Base-by-base conservation (phyloP, 163 green algal species). In the Prototheca cutis region DNA sequence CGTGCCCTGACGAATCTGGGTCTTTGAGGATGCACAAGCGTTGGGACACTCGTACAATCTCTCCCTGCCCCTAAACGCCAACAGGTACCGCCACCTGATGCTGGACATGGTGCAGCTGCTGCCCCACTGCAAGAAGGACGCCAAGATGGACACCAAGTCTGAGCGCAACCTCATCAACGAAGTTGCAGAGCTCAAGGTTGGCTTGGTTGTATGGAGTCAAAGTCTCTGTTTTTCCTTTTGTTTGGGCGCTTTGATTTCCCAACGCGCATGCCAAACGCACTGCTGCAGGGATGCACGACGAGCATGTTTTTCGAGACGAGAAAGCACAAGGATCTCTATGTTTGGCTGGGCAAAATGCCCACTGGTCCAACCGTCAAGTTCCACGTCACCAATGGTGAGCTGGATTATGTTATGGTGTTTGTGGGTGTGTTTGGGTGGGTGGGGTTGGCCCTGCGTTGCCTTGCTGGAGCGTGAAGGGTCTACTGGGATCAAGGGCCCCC, bases 71-170 rank as follows among this genome's bases (percentile, higher is more conserved):
- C n/a, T n/a, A n/a, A n/a, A n/a, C n/a, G n/a, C n/a, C n/a, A n/a
- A 24, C 71, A 91, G 88, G 65, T 89, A 75, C 49, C 72, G 90
- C 2, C 90, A 96, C 70, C 62, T 97, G 2, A 89, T 97, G 84
- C 67, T 82, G 42, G 91, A 98, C 80, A 48, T 97, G 15, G 56
- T 83, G 13, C 65, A 85, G 55, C 66, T 97, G 53, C 69, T 98
- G 25, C 90, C 91, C 4, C 87, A 96, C 71, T 68, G 60, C 70
- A 98, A 97, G 69, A 89, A 88, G 49, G 91, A 98, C 60, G 63
- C 74, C 40, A 98, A 98, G 72, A 72, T 98, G 49, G 91, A 98
- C 68, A 93, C 84, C 28, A 96, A 96, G 72, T 83, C 78, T 30
- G 81, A 95, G 54, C 65, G 80, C 7, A 63, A 65, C 19, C 76